Percentiles rank a stretch among this genome's conserved stretches.
Evolutionary conservation across 2,329 filamentous ascomycete species (phyloP).

Genomic region (Myriosclerotinia duriaeana): DNA sequence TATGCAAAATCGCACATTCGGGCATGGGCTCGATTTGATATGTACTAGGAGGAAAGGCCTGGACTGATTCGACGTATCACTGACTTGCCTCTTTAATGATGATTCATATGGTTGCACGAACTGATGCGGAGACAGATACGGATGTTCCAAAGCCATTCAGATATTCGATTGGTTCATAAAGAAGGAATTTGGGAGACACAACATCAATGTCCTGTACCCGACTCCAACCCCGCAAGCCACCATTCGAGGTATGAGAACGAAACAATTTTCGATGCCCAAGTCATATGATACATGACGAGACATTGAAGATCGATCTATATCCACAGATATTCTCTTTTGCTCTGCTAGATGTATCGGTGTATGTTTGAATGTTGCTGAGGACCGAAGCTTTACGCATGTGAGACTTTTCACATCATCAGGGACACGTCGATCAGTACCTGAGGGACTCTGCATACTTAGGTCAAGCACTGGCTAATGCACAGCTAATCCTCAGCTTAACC

Average conservation of each 20-base stretch:
- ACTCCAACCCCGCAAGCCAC: constrained; percentile 20
- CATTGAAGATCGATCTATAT: background rate
- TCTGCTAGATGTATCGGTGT: background rate
- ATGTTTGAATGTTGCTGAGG: background rate
- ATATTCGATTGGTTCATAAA: constrained; percentile 7
- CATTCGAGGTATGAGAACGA: background rate
- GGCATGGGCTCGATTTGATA: background rate
- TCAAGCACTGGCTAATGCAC: constrained; percentile 3
- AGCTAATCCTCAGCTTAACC: background rate
- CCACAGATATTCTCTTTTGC: background rate
- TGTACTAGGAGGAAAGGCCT: background rate
- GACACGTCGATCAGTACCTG: constrained; percentile 1
- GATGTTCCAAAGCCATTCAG: constrained; percentile 9
- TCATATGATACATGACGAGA: background rate
- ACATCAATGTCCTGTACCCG: constrained; percentile 1
- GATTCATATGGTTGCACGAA: background rate
- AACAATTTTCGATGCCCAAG: background rate
- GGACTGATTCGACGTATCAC: background rate
- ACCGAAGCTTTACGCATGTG: background rate
- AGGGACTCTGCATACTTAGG: background rate
- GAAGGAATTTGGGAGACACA: constrained; percentile 1
- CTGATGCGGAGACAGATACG: background rate
- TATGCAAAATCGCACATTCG: constrained; percentile 10
- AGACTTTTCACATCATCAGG: background rate
- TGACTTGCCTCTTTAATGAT: background rate